Base-by-base conservation (phyloP, 2,329 filamentous ascomycete genomes). In the Alternaria novae-zelandiae region DNA sequence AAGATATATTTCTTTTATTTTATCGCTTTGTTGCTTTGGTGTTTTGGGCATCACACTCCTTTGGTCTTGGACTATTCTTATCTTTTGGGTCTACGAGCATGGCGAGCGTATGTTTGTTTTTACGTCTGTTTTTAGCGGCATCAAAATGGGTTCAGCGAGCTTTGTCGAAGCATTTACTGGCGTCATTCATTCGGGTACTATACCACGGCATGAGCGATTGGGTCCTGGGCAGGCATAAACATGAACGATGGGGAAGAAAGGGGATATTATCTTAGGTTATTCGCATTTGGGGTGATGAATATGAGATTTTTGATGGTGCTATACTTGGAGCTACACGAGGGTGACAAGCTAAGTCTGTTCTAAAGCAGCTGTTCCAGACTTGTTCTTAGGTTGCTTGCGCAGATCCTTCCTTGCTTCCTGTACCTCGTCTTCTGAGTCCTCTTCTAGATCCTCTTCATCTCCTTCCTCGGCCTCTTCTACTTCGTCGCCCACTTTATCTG, bases 71-170 rank as follows among this genome's bases (percentile, higher is more conserved):
- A 26, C 20, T 13, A 26, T n/a, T 53, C 10, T 51, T 32, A 57
- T 30, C 23, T 21, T 17, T 15, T 50, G 4, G 28, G 44, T 17
- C 32, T 47, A 17, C 17, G 45, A 44, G 32, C 32, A 58, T 36
- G 23, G 32, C n/a, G 46, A 21, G 49, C 30, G 46, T 23, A 23
- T 51, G 9, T 45, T 23, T 30, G 41, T 60, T 55, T 26, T 44
- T 51, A 45, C 57, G 28, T 60, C 30, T 50, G 44, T 63, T 72
- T 70, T 71, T 63, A 71, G 68, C 69, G 72, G 70, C 71, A 74
- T 72, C 65, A 71, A 67, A 69, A 72, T 64, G 60, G 61, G 51
- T 57, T 54, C 26, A 61, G 57, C 58, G 36, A 56, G 41, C 47
- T 63, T 28, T 49, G 17, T 63, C 45, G 36, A 53, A 62, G 68